A percentile compares a stretch with the other conserved stretches of the same genome.
Conservation (phyloP, 768 basidiomycete species). For the Naganishia vishniacii region DNA sequence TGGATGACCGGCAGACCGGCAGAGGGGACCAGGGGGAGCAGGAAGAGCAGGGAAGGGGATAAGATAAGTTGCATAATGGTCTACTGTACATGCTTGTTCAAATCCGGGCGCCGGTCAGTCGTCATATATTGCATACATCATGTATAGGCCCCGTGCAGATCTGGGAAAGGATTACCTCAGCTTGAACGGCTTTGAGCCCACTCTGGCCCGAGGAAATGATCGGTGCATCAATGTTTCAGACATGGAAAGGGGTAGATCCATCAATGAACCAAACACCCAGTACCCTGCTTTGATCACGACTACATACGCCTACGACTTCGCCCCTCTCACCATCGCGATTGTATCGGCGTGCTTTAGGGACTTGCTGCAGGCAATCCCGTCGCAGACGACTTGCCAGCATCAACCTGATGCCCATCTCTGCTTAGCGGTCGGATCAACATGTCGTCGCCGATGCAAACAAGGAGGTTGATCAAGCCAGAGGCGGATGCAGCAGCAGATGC, state of each 20-base stretch:
- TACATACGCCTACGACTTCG: background rate
- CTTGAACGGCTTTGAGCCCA: background rate
- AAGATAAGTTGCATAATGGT: too few species aligned
- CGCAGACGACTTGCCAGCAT: background rate
- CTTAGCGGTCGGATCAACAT: background rate
- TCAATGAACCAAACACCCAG: background rate
- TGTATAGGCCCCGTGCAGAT: too few species aligned
- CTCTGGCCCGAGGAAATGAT: background rate
- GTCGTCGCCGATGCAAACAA: background rate
- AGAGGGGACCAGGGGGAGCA: too few species aligned
- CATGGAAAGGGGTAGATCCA: background rate
- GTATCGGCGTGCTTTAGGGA: too few species aligned
- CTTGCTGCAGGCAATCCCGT: background rate
- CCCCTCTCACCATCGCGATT: background rate
- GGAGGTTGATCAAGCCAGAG: constrained; percentile 17
- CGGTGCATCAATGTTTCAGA: background rate
- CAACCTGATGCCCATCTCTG: background rate
- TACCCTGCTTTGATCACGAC: background rate
- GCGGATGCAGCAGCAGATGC: constrained; percentile 72
- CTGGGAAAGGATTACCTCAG: constrained; percentile 1
- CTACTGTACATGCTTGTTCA: too few species aligned
- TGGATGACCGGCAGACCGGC: too few species aligned
- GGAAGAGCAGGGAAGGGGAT: too few species aligned
- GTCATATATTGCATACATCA: too few species aligned
- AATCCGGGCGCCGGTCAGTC: too few species aligned